Evolutionary conservation across 768 basidiomycete species (phyloP), one percentile per base, ranked within the genome.

Genomic region (Calocera cornea): DNA sequence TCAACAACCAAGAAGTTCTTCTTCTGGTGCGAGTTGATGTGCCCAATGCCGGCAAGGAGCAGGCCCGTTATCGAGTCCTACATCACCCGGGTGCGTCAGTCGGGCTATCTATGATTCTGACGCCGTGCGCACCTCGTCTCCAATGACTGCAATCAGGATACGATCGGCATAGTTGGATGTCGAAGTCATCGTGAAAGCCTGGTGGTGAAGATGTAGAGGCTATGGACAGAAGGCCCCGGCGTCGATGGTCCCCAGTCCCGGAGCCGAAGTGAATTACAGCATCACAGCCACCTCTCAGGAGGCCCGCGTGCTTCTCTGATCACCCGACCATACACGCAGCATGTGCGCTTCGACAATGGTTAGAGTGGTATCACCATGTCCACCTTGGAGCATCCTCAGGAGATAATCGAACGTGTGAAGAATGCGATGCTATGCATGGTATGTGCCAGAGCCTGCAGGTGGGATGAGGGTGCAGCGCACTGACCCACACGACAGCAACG

Each of bases 1-100:
- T 97, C 95, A 41, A 97, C 97, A 34, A 97, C 86, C 54, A 98
- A 81, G 77, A 99, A 98, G 80, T 97, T 99, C 88, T 97, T 97
- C 83, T 89, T 91, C 80, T 93, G 91, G 49, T 89, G 83, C 68
- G 89, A 86, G 72, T 88, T 87, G 70, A 97, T 82, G 76, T 99
- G 90, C 0, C 97, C 97, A 54, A 98, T 84, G 38, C 97, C 97
- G 5, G 97, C 97, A 63, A 99, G 83, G 44, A 99, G 83, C 17
- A 98, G 83, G 44, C 97, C 97, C 0, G 97, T 98, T 69, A 98
- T 91, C 2, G 95, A 92, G 79, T 99, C 97, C 95, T 99, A 73
- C 27, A 66, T 49, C 67, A 47, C 24, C 41, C 64, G 34, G 29
- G 17, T 29, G 31, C 60, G 44, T 47, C 44, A 47, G 44, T 8